phyloP scores from a whole-genome alignment of 1,139 yeast species.

The Sugiyamaella xylanicola region DNA sequence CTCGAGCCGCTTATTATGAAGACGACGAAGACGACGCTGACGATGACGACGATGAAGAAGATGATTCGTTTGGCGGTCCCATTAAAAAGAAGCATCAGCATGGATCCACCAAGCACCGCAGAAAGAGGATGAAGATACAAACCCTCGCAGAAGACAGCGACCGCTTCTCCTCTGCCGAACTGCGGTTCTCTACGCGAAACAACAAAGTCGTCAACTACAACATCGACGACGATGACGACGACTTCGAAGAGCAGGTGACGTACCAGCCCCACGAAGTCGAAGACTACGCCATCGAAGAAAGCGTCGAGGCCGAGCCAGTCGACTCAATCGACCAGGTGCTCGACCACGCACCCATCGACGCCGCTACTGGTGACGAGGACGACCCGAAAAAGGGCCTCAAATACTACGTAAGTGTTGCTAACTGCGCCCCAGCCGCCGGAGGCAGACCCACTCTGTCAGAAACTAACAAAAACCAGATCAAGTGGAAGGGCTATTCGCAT shows the following conservation, averaged over 20 bases:
- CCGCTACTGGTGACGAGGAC: constrained; percentile 26
- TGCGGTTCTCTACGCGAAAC: constrained; percentile 79
- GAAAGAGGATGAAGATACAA: constrained; percentile 33
- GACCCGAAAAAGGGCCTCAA: constrained; percentile 43
- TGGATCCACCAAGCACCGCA: constrained; percentile 14
- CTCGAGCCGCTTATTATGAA: constrained; percentile 8
- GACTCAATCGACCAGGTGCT: constrained; percentile 45
- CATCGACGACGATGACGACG: constrained; percentile 67
- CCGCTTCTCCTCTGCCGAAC: constrained; percentile 35
- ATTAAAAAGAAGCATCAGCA: constrained; percentile 5
- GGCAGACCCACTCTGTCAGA: not conserved
- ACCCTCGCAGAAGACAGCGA: constrained; percentile 31
- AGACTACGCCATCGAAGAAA: constrained; percentile 28
- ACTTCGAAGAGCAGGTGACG: constrained; percentile 44
- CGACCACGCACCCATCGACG: constrained; percentile 39
- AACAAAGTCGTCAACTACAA: constrained; percentile 71
- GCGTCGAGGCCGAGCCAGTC: constrained; percentile 36
- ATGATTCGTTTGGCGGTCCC: constrained; percentile 41
- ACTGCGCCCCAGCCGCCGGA: constrained; percentile 16
- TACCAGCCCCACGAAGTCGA: constrained; percentile 31
- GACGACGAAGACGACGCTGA: constrained; percentile 31
- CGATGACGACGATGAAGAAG: constrained; percentile 41
- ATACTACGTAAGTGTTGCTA: constrained; percentile 35
- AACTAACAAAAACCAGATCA: constrained; percentile 50
- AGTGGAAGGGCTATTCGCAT: constrained; percentile 89